A percentile compares a stretch with the other conserved stretches of the same genome.
Evolutionary conservation across 495 filamentous ascomycete genomes (phyloP).

Genomic region (Stereocaulon alpinum): DNA sequence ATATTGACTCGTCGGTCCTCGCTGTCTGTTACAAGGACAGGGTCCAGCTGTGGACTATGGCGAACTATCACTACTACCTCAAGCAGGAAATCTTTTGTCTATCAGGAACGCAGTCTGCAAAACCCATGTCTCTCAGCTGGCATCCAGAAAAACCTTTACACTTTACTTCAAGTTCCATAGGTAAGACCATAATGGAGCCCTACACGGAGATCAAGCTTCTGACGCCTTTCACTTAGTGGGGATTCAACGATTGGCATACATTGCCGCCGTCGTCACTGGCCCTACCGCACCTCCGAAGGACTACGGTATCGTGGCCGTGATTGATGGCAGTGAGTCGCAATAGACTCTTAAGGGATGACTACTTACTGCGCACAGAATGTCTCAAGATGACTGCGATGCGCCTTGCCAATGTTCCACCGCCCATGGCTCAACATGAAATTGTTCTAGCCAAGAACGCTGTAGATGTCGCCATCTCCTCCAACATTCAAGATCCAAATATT

Average conservation of each 20-base stretch:
- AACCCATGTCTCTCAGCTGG: conserved; percentile 49
- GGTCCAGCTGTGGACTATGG: conserved; percentile 90
- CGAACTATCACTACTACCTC: conserved; percentile 97
- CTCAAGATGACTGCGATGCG: conserved; percentile 81
- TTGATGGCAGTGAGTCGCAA: conserved; percentile 60
- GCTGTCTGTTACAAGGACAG: conserved; percentile 66
- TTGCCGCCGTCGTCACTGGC: conserved; percentile 55
- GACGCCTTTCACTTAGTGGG: conserved; percentile 21
- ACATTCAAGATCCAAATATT: conserved; percentile 14
- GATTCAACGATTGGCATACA: conserved; percentile 57
- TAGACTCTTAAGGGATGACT: not conserved
- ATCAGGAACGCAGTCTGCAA: conserved; percentile 17
- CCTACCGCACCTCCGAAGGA: conserved; percentile 64
- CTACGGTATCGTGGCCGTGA: conserved; percentile 71
- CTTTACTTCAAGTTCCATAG: conserved; percentile 41
- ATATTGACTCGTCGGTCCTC: conserved; percentile 79
- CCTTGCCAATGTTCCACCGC: conserved; percentile 77
- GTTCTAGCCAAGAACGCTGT: conserved; percentile 48
- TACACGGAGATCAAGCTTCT: not conserved
- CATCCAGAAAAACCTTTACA: conserved; percentile 73
- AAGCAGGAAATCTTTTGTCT: conserved; percentile 70
- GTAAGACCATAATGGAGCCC: conserved; percentile 22
- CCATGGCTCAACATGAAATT: conserved; percentile 78
- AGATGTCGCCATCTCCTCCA: conserved; percentile 66
- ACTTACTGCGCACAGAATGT: conserved; percentile 31